phyloP scores from a whole-genome alignment of 2,329 filamentous ascomycete species.

The Coniochaeta ligniaria region DNA sequence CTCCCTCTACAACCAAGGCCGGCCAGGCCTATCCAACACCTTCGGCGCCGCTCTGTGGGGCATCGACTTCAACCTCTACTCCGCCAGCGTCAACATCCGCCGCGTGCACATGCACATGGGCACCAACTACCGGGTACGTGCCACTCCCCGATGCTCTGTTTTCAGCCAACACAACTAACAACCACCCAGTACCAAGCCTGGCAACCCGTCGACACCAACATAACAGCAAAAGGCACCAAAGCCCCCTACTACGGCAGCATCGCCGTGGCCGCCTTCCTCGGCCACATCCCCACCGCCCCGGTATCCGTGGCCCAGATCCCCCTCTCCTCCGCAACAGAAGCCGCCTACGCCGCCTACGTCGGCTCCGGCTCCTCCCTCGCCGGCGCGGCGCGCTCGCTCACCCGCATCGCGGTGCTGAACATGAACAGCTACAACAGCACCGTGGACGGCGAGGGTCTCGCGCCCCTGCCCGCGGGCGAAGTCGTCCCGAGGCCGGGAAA shows the following conservation, averaged over 20 bases:
- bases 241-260: constrained; percentile 58
- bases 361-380: constrained; percentile 10
- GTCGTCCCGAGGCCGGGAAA: constrained; percentile 9
- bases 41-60: constrained; percentile 62
- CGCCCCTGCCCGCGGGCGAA: constrained; percentile 12
- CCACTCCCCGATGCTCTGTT: background rate
- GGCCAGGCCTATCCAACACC: constrained; percentile 53
- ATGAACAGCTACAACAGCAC: constrained; percentile 54
- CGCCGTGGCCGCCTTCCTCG: constrained; percentile 48
- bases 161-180: constrained; percentile 1
- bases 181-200: constrained; percentile 41
- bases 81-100: constrained; percentile 45
- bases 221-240: constrained; percentile 47
- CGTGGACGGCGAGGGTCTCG: constrained; percentile 26
- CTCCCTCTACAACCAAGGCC: constrained; percentile 55
- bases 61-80: constrained; percentile 54
- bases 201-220: constrained; percentile 49
- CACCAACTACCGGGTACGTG: constrained; percentile 45
- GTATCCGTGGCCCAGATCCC: constrained; percentile 42
- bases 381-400: constrained; percentile 25
- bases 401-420: constrained; percentile 48
- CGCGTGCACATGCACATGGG: constrained; percentile 59
- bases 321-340: constrained; percentile 29
- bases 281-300: constrained; percentile 24
- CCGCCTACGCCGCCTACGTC: constrained; percentile 49